These are phyloP conservation scores for Sabuloglossum arenarium DNA, from an alignment of 495 filamentous ascomycete genomes.

Conservation along the genomic window DNA sequence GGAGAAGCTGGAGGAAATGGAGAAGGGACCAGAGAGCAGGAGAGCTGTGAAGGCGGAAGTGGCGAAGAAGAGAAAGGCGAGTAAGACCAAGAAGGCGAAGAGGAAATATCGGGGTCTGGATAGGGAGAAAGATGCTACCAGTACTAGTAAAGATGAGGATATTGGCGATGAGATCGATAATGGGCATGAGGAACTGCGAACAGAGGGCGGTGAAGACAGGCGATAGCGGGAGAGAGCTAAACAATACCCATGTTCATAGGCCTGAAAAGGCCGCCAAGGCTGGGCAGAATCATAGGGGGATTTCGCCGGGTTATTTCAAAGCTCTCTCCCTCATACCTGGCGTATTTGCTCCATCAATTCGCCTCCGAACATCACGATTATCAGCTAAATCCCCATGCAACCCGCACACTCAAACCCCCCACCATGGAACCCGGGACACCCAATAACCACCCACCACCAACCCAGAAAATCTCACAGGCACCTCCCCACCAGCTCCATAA, in stretches of 20 bases:
- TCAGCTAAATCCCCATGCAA: neutral
- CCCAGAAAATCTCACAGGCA: conserved; percentile 23
- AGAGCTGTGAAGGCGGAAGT: conserved; percentile 30
- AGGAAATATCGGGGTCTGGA: conserved; percentile 40
- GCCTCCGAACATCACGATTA: neutral
- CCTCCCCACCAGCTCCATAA: conserved; percentile 60
- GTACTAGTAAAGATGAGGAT: conserved; percentile 21
- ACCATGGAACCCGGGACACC: too few species aligned
- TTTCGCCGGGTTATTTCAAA: neutral
- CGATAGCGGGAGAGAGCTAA: neutral
- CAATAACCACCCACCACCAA: neutral
- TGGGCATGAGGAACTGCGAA: conserved; percentile 7
- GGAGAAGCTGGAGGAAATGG: conserved; percentile 47
- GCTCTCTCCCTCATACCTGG: neutral
- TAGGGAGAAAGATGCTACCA: conserved; percentile 21
- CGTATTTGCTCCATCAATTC: neutral
- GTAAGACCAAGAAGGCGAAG: conserved; percentile 39
- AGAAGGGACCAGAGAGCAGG: conserved; percentile 38
- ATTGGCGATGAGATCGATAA: conserved; percentile 26
- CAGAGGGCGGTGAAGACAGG: neutral
- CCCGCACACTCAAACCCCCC: neutral
- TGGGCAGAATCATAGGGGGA: neutral
- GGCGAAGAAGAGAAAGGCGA: conserved; percentile 40
- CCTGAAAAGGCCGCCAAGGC: neutral
- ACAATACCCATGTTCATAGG: neutral